phyloP scores from a whole-genome alignment of 2,329 filamentous ascomycete species.

The Cladophialophora chaetospira region DNA sequence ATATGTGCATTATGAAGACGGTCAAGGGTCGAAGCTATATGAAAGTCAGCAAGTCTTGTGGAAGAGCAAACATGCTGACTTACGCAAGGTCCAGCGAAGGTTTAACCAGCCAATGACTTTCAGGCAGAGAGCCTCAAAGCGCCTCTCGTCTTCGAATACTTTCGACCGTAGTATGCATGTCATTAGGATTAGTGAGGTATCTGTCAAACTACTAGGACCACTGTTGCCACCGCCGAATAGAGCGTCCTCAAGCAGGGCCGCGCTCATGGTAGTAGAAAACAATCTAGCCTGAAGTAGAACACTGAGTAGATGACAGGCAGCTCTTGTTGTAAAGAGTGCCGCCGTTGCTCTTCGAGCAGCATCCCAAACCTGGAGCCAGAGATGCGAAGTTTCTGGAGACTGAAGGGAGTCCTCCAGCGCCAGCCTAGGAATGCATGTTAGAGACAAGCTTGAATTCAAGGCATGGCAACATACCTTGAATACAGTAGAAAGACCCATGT shows the following conservation, averaged over 20 bases:
- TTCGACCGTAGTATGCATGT: conserved; percentile 66
- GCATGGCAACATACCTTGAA: conserved; percentile 11
- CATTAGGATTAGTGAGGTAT: conserved; percentile 76
- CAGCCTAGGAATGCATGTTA: not conserved
- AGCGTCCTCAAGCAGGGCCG: conserved; percentile 16
- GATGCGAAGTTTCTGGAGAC: not conserved
- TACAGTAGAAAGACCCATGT: conserved; percentile 26
- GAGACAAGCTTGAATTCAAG: not conserved
- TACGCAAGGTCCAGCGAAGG: conserved; percentile 79
- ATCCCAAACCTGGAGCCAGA: conserved; percentile 27
- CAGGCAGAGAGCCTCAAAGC: conserved; percentile 67
- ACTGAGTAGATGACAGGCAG: conserved; percentile 25
- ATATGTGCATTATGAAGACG: conserved; percentile 66
- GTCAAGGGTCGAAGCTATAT: conserved; percentile 59
- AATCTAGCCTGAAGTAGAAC: conserved; percentile 17
- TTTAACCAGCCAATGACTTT: conserved; percentile 80
- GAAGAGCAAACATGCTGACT: conserved; percentile 34
- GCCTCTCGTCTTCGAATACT: conserved; percentile 63
- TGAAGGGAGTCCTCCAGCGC: not conserved
- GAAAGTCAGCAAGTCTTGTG: conserved; percentile 19
- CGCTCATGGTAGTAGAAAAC: conserved; percentile 10
- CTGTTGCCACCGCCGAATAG: conserved; percentile 66
- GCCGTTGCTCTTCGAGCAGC: conserved; percentile 24
- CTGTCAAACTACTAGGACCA: conserved; percentile 76
- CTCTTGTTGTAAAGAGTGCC: conserved; percentile 16